Evolutionary conservation across 371 early-diverging fungal species (phyloP), one percentile per base, ranked within the genome.

Genomic region (Mortierella sp.): DNA sequence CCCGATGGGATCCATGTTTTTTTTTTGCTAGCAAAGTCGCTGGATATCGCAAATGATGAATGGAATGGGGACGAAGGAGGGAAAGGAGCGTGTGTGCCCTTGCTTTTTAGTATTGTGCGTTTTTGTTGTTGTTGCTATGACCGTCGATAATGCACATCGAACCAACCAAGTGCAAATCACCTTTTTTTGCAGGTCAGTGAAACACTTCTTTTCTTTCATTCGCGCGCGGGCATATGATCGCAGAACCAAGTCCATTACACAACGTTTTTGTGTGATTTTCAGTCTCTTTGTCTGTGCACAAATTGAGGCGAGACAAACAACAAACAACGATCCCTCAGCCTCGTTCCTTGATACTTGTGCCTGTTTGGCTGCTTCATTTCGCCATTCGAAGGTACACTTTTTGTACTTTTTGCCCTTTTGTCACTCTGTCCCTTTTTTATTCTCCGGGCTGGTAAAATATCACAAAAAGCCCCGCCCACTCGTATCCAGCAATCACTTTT

Each of bases 381-480:
- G 50, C 50, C 55, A 55, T 38, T 38, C 42, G 42, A 3, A 38
- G 7, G 21, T 55, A n/a, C 55, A 3, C 19, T 34, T 65, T 65
- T 19, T 38, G 68, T 65, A 24, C 34, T 38, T 65, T 38, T 19
- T 38, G 42, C 68, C 68, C 68, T 65, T 65, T 65, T 65, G 68
- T 65, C 68, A 42, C 38, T 38, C 38, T 65, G 38, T 65, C 38
- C 31, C 34, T 24, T 38, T 31, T 65, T 65, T 65, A 65, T 65
- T 65, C 68, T 65, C 68, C 68, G 68, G 68, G 9, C 21, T 14
- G 19, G 34, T 21, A 3, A 38, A 21, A 19, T 38, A 38, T 38
- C 42, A 38, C 42, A 38, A 63, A 60, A 31, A 58, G 58, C 28
- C 58, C 58, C 58, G n/a, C 50, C 42, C 42, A 38, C 42, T 38